Conservation (phyloP, 352 stramenopile genomes). For the Pythium vanterpoolii region DNA sequence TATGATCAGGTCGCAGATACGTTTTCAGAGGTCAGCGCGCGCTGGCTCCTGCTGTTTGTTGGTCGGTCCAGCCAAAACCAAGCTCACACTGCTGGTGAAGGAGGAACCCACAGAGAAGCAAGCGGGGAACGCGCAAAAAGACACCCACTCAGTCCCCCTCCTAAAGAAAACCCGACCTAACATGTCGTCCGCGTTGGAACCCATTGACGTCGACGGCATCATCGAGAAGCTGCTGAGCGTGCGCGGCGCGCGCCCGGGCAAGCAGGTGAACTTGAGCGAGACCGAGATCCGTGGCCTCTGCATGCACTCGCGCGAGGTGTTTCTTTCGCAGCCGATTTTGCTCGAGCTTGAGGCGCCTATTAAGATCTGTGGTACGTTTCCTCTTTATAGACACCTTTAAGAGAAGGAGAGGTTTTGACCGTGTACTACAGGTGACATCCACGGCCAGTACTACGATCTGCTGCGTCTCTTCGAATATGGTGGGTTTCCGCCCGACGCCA, state of each 20-base stretch:
- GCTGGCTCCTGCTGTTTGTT: slow-evolving; percentile 17
- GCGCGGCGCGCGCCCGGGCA: slow-evolving; percentile 78
- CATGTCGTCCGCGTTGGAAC: too few relatives aligned
- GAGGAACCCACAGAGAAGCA: neutral
- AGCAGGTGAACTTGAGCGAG: slow-evolving; percentile 89
- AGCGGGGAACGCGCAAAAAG: slow-evolving; percentile 85
- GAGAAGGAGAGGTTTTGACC: too few relatives aligned
- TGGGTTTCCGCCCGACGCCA: too few relatives aligned
- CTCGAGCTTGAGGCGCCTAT: slow-evolving; percentile 94
- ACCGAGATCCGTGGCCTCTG: slow-evolving; percentile 93
- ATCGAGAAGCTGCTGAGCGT: slow-evolving; percentile 91
- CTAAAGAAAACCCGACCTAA: slow-evolving; percentile 83
- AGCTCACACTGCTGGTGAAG: slow-evolving; percentile 35
- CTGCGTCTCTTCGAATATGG: too few relatives aligned
- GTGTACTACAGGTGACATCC: too few relatives aligned
- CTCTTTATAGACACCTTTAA: too few relatives aligned
- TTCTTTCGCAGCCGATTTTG: slow-evolving; percentile 91
- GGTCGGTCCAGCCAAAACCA: slow-evolving; percentile 34
- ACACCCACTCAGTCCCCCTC: slow-evolving; percentile 81
- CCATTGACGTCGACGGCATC: slow-evolving; percentile 84
- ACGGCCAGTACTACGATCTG: too few relatives aligned
- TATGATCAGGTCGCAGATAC: slow-evolving; percentile 5
- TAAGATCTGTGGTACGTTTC: slow-evolving; percentile 60
- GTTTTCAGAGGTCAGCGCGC: neutral
- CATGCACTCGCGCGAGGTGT: slow-evolving; percentile 69